Conservation (phyloP, 768 basidiomycete species). For the Tubosaeta sp. region DNA sequence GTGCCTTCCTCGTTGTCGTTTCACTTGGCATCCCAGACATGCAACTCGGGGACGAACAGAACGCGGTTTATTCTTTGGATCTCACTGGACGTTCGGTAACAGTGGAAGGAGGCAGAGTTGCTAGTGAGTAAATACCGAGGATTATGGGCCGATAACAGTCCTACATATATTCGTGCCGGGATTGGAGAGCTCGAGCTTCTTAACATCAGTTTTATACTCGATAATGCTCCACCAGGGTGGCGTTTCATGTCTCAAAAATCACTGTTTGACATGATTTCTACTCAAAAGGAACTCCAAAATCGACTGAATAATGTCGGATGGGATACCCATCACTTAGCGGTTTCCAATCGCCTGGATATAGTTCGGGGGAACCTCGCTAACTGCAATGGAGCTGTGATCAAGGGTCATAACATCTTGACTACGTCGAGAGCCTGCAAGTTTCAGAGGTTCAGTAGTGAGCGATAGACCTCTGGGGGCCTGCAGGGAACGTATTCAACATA, state of each 20-base stretch:
- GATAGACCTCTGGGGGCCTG: constrained; percentile 18
- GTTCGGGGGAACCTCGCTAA: constrained; percentile 20
- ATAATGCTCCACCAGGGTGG: too few species aligned
- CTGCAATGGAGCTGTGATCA: constrained; percentile 11
- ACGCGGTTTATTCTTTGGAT: constrained; percentile 50
- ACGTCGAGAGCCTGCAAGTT: constrained; percentile 5
- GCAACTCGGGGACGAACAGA: constrained; percentile 67
- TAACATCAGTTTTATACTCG: too few species aligned
- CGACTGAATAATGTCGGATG: too few species aligned
- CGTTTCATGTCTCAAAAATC: too few species aligned
- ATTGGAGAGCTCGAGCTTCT: too few species aligned
- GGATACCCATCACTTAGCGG: not conserved
- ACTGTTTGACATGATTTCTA: too few species aligned
- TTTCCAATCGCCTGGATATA: constrained; percentile 19
- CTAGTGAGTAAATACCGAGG: not conserved
- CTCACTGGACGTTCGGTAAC: constrained; percentile 13
- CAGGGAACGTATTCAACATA: not conserved
- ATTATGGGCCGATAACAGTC: too few species aligned
- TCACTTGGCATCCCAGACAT: constrained; percentile 61
- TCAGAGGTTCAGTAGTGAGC: constrained; percentile 14
- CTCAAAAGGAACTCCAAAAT: too few species aligned
- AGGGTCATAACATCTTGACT: not conserved
- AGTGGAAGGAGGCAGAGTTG: not conserved
- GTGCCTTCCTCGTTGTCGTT: constrained; percentile 55
- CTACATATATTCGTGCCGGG: too few species aligned